These are phyloP conservation scores for Pseudocercospora pini-densiflorae DNA, from an alignment of 2,329 filamentous ascomycete species.

Conservation along the genomic window DNA sequence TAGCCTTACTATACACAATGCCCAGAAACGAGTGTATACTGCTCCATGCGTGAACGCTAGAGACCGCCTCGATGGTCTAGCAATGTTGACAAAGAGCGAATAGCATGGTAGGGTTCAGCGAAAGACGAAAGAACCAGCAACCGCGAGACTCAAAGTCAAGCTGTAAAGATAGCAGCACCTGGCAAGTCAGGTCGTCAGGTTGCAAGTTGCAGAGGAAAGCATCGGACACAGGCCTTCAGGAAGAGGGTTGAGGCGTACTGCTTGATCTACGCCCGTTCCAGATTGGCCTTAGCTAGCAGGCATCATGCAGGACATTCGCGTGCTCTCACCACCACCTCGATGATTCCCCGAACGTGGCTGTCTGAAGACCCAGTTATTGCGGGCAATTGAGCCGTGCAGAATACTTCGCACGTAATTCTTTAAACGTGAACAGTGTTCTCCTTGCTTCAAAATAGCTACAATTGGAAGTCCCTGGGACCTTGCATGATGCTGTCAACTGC, in stretches of 20 bases:
- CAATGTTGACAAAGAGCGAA: slow-evolving; percentile 10
- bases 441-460: slow-evolving; percentile 9
- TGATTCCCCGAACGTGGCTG: slow-evolving; percentile 24
- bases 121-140: not conserved
- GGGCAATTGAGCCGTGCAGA: not conserved
- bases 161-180: slow-evolving; percentile 10
- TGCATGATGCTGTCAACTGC: slow-evolving; percentile 17
- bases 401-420: no score
- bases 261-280: slow-evolving; percentile 21
- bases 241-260: slow-evolving; percentile 19
- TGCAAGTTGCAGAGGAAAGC: slow-evolving; percentile 7
- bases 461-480: not conserved
- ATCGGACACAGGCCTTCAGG: not conserved
- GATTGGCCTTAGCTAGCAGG: slow-evolving; percentile 20
- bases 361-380: slow-evolving; percentile 9
- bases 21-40: slow-evolving; percentile 5
- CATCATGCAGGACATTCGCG: slow-evolving; percentile 27
- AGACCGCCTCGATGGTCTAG: not conserved
- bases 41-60: slow-evolving; percentile 12
- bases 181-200: slow-evolving; percentile 19
- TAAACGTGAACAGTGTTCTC: not conserved
- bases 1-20: slow-evolving; percentile 1
- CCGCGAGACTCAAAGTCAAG: slow-evolving; percentile 1
- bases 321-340: slow-evolving; percentile 22
- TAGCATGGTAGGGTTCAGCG: not conserved